Conservation (phyloP, 2,329 filamentous ascomycete genomes). For the Trichoderma oligosporum region DNA sequence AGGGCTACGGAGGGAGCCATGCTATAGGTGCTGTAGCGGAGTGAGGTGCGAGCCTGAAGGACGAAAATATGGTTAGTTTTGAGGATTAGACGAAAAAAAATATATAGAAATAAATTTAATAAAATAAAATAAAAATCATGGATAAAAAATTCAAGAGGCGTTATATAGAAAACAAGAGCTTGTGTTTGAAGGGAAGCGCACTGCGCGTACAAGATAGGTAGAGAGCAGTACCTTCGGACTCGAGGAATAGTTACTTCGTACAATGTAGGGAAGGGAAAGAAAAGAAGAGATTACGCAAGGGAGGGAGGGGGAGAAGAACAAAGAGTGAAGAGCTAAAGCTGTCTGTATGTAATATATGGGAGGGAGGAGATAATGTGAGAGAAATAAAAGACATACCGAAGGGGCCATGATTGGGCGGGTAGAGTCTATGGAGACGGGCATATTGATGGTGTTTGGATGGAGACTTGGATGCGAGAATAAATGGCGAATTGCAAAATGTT, state of each 20-base stretch:
- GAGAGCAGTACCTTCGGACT: not conserved
- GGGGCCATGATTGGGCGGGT: constrained; percentile 60
- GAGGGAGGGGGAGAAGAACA: too few species aligned
- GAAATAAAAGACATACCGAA: constrained; percentile 47
- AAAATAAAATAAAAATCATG: not conserved
- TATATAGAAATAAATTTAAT: not conserved
- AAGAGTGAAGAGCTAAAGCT: constrained; percentile 20
- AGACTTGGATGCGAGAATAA: not conserved
- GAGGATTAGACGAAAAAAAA: not conserved
- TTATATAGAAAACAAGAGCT: not conserved
- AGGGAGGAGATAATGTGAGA: not conserved
- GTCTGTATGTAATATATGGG: not conserved
- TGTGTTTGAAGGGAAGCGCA: not conserved
- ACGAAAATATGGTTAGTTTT: constrained; percentile 22
- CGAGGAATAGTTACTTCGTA: too few species aligned
- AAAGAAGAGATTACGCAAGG: too few species aligned
- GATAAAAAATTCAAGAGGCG: not conserved
- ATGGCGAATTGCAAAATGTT: not conserved
- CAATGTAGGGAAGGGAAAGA: too few species aligned
- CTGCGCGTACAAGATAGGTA: not conserved
- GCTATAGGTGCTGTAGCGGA: constrained; percentile 59
- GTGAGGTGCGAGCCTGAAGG: constrained; percentile 49
- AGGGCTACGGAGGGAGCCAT: constrained; percentile 58
- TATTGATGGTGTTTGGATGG: constrained; percentile 27
- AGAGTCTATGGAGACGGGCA: constrained; percentile 59